Conservation (phyloP, 331 rosid genomes). For the Arachis monticola region DNA sequence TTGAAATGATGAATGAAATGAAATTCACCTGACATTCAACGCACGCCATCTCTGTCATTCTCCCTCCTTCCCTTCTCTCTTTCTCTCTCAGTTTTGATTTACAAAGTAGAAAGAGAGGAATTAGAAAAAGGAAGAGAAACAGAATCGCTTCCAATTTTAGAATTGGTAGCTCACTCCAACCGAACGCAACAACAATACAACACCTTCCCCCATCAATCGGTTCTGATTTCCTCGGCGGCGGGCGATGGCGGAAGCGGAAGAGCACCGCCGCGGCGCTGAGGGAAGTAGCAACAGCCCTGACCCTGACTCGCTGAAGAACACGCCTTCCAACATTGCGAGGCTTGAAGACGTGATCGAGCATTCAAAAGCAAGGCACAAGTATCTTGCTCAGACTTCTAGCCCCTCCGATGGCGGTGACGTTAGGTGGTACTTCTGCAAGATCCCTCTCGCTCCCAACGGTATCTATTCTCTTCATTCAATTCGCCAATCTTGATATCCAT, state of each 20-base stretch:
- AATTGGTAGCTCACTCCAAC: not conserved
- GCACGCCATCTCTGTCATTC: slow-evolving; percentile 22
- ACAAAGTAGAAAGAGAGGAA: not conserved
- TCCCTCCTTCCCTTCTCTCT: not conserved
- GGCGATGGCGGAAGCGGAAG: slow-evolving; percentile 47
- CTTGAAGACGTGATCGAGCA: slow-evolving; percentile 87
- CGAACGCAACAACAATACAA: not conserved
- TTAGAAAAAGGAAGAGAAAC: not conserved
- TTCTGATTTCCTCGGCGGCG: not conserved
- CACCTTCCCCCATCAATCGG: not conserved
- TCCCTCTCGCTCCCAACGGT: slow-evolving; percentile 74
- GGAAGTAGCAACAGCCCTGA: slow-evolving; percentile 31
- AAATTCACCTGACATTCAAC: slow-evolving; percentile 20
- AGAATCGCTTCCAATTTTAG: not conserved
- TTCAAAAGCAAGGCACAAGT: slow-evolving; percentile 79
- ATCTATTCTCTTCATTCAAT: slow-evolving; percentile 6
- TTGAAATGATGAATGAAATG: not conserved
- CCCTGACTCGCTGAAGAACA: slow-evolving; percentile 80
- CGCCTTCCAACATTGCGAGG: slow-evolving; percentile 85
- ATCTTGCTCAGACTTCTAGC: slow-evolving; percentile 77
- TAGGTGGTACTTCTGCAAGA: slow-evolving; percentile 85
- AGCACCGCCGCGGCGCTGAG: slow-evolving; percentile 34
- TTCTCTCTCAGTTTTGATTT: not conserved
- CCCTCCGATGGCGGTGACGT: slow-evolving; percentile 95
- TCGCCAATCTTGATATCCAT: not conserved